These are phyloP conservation scores for Mycena citricolor DNA, from an alignment of 1,284 basidiomycete genomes.

Conservation along the genomic window DNA sequence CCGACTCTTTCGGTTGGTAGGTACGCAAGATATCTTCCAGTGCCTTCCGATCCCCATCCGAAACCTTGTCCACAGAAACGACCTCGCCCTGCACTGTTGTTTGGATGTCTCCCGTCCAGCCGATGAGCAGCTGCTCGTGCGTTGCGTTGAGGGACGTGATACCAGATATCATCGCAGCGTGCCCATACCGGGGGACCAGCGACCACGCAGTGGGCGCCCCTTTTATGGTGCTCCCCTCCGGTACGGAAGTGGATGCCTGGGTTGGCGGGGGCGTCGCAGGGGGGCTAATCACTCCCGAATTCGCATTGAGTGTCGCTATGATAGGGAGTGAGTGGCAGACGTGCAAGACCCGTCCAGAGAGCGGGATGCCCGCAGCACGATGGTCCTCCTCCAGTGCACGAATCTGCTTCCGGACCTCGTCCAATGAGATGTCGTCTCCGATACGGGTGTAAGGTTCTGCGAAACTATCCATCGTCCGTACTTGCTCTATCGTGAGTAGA, in stretches of 20 bases:
- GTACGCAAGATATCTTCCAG: conserved; percentile 60
- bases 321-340: conserved; percentile 84
- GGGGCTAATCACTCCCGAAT: conserved; percentile 58
- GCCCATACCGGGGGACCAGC: conserved; percentile 81
- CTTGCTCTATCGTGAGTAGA: background rate
- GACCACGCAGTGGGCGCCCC: conserved; percentile 56
- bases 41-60: conserved; percentile 56
- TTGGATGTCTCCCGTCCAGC: conserved; percentile 90
- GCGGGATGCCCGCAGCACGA: conserved; percentile 61
- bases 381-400: conserved; percentile 68
- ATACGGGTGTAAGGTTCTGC: conserved; percentile 47
- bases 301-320: conserved; percentile 52
- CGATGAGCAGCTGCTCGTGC: conserved; percentile 89
- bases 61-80: conserved; percentile 54
- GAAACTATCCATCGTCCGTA: conserved; percentile 43
- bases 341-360: conserved; percentile 86
- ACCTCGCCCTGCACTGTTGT: conserved; percentile 34
- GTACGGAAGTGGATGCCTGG: conserved; percentile 13
- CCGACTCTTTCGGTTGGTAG: conserved; percentile 60
- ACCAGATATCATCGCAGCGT: conserved; percentile 94
- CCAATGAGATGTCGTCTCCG: conserved; percentile 47
- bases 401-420: conserved; percentile 61
- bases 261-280: conserved; percentile 62
- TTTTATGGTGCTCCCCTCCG: background rate
- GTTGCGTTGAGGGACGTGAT: conserved; percentile 82